Evolutionary conservation across 129 eudicot genomes (phyloP), one percentile per base, ranked within the genome.

Genomic region (Helianthus tuberosus): DNA sequence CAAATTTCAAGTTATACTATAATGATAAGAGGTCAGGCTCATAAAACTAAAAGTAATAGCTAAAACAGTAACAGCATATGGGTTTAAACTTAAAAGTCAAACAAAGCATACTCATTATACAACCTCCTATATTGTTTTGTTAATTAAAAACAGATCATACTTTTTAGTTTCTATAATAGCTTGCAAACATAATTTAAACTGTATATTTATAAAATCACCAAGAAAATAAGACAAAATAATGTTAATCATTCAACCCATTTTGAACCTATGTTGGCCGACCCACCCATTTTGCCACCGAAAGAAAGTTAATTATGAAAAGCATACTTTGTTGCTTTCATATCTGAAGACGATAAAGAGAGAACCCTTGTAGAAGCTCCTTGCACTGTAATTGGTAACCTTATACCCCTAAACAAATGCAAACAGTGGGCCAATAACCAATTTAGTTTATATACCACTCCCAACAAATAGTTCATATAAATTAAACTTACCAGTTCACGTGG

Each of bases 281-380:
- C 25, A 39, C 43, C 75, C 23, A 15, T 36, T 71, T 16, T 53
- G 17, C 64, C 51, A 71, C 29, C 8, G 6, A 38, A 17, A 62
- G 36, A 12, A 4, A 46, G 47, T 65, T 38, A 44, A 13, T 64
- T 61, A 60, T 72, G 10, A n/a, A n/a, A n/a, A n/a, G n/a, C n/a
- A n/a, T n/a, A n/a, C n/a, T n/a, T n/a, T n/a, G n/a, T n/a, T n/a
- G n/a, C n/a, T n/a, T n/a, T n/a, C n/a, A n/a, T n/a, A n/a, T n/a
- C n/a, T n/a, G n/a, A n/a, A n/a, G n/a, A 25, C 65, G 85, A 81
- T 62, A 75, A 60, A 44, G 77, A 75, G 74, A 70, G 76, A 65
- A 75, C 53, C 81, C 81, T 64, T 75, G 74, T 70, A 47, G 85
- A 81, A 77, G 77, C 73, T 64, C 80, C 80, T 75, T 80, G 80